These are phyloP conservation scores for Castanea sativa DNA, from an alignment of 306 rosid species.

Conservation along the genomic window DNA sequence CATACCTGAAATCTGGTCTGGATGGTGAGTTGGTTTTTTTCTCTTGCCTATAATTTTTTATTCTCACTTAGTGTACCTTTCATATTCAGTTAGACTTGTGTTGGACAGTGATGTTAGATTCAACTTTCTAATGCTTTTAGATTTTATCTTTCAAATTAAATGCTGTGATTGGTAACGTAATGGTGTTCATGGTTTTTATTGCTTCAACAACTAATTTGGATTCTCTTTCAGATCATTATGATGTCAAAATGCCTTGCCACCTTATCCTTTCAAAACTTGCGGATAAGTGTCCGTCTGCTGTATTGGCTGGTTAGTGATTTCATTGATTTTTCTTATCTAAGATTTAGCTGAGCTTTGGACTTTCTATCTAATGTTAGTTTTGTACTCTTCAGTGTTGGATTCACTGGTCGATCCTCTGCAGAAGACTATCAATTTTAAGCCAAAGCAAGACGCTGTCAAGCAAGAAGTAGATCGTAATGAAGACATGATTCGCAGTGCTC, in stretches of 20 bases:
- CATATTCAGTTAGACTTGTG: background rate
- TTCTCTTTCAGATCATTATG: conserved; percentile 79
- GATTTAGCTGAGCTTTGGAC: background rate
- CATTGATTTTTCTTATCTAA: background rate
- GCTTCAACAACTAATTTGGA: background rate
- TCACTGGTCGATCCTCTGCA: conserved; percentile 99
- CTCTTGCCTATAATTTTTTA: background rate
- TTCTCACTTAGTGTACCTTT: background rate
- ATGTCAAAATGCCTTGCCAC: conserved; percentile 99
- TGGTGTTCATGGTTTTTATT: background rate
- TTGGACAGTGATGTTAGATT: no score
- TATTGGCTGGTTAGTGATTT: conserved; percentile 73
- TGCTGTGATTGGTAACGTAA: no score
- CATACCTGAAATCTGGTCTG: conserved; percentile 92
- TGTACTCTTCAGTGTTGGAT: conserved; percentile 68
- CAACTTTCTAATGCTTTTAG: no score
- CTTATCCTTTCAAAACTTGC: conserved; percentile 95
- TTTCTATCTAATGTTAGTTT: conserved; percentile 11
- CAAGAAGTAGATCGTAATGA: conserved; percentile 99
- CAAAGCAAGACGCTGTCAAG: conserved; percentile 97
- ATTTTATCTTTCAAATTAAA: no score
- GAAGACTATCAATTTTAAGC: conserved; percentile 92
- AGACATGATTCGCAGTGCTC: conserved; percentile 99
- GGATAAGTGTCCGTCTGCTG: conserved; percentile 96
- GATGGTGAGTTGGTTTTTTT: conserved; percentile 64